Conservation (phyloP, 768 basidiomycete species). For the Boletus huronensis region DNA sequence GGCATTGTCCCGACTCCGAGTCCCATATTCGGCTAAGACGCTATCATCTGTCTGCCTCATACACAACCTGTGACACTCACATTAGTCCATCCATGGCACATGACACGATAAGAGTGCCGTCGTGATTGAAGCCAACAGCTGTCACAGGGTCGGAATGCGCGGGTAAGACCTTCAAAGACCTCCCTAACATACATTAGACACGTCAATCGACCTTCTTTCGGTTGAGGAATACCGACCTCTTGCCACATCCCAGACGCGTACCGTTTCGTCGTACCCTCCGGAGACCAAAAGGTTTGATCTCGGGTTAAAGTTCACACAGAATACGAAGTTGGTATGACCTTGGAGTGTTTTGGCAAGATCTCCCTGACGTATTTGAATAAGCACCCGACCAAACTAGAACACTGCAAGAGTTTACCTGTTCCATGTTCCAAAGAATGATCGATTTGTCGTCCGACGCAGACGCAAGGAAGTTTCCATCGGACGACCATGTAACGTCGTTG, state of each 20-base stretch:
- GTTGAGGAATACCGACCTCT: constrained; percentile 49
- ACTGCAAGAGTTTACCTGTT: constrained; percentile 42
- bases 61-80: constrained; percentile 43
- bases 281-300: constrained; percentile 88
- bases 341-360: constrained; percentile 60
- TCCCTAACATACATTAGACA: constrained; percentile 46
- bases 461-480: constrained; percentile 77
- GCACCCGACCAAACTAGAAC: background rate
- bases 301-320: constrained; percentile 90
- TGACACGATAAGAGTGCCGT: constrained; percentile 92
- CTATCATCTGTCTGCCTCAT: constrained; percentile 4
- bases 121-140: constrained; percentile 88
- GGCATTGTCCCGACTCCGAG: constrained; percentile 92
- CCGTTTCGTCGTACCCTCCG: constrained; percentile 93
- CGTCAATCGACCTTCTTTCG: background rate
- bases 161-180: constrained; percentile 80
- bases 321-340: constrained; percentile 92
- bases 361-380: constrained; percentile 38
- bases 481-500: constrained; percentile 88
- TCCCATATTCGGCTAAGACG: constrained; percentile 92
- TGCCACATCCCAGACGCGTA: constrained; percentile 94
- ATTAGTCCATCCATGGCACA: constrained; percentile 97
- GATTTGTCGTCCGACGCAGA: constrained; percentile 94
- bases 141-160: constrained; percentile 98
- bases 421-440: constrained; percentile 80